Conservation (phyloP, 805 yeast genomes). For the Barnettozyma vustinii region DNA sequence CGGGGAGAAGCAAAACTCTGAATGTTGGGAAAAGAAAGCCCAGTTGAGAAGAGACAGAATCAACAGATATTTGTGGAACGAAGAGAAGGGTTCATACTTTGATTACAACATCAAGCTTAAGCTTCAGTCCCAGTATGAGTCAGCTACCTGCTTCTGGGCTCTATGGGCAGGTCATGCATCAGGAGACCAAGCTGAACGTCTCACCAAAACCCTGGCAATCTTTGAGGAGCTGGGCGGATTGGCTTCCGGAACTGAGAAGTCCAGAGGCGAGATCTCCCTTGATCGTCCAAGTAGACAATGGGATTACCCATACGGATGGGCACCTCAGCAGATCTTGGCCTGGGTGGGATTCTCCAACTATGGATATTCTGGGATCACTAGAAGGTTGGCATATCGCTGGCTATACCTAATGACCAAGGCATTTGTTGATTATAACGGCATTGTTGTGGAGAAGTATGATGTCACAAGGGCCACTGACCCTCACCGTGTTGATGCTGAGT, state of each 20-base stretch:
- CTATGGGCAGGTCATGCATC: constrained; percentile 77
- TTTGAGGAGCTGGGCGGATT: constrained; percentile 88
- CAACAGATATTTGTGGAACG: constrained; percentile 79
- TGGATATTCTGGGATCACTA: constrained; percentile 58
- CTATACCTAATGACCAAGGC: constrained; percentile 82
- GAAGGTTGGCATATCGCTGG: constrained; percentile 83
- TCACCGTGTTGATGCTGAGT: constrained; percentile 90
- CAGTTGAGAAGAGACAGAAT: constrained; percentile 47
- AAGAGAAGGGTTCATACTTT: constrained; percentile 66
- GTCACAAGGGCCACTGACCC: constrained; percentile 81
- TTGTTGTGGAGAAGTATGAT: constrained; percentile 92
- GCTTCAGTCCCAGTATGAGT: constrained; percentile 60
- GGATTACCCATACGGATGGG: constrained; percentile 99
- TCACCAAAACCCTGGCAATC: constrained; percentile 58
- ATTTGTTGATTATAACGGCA: constrained; percentile 88
- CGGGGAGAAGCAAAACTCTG: constrained; percentile 38
- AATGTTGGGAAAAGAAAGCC: constrained; percentile 61
- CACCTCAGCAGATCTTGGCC: constrained; percentile 93
- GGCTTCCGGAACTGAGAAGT: constrained; percentile 72
- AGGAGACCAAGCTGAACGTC: constrained; percentile 56
- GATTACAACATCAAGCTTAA: constrained; percentile 69
- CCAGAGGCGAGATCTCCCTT: constrained; percentile 66
- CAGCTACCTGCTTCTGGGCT: constrained; percentile 91
- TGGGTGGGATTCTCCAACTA: constrained; percentile 83
- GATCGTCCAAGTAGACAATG: constrained; percentile 88